Base-by-base conservation (phyloP, 139 green algal genomes). In the Chlamydomonas sphaeroides region DNA sequence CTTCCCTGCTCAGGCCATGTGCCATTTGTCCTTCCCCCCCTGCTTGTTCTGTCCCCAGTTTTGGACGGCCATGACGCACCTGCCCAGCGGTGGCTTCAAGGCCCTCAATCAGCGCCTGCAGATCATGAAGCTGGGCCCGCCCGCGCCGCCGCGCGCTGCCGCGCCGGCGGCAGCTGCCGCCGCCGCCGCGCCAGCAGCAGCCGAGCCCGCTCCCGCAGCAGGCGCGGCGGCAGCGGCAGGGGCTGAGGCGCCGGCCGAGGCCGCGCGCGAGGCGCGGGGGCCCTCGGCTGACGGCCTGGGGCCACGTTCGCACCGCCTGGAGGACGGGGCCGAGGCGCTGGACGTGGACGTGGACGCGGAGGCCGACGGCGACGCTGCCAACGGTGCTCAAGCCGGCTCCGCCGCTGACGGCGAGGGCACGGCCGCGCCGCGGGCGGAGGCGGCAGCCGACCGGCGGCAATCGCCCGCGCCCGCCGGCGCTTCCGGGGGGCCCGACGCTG, bases 61-160 rank as follows among this genome's bases (percentile, higher is more conserved):
- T 32, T 82, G 75, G 75, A 82, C 75, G 4, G 75, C 75, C 42
- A 82, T 82, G 75, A 82, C 75, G 8, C 75, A 82, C 42, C 41
- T 82, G 75, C 75, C 75, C 26, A 73, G 62, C 1, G 75, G 75
- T 42, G 75, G 75, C 41, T 82, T 82, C 75, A 72, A 72, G 75
- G 75, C 75, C 2, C 42, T 82, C 36, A 72, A 82, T 41, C 75
- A 82, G 49, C n/a, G 75, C 3, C 75, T 82, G 61, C 75, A 82
- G 42, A 51, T 82, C 45, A 82, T 82, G 75, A 82, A 82, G 62
- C 61, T 82, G 33, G 17, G 20, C 33, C 30, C 59, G 11, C 4
- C 57, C 15, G 57, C 57, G 10, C 56, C 51, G 2, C 56, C 56
- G 36, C 41, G 26, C 48, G 8, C 21, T 20, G 6, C 49, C 28